Conservation (phyloP, 768 basidiomycete species). For the Strobilomyces echinocephalus region DNA sequence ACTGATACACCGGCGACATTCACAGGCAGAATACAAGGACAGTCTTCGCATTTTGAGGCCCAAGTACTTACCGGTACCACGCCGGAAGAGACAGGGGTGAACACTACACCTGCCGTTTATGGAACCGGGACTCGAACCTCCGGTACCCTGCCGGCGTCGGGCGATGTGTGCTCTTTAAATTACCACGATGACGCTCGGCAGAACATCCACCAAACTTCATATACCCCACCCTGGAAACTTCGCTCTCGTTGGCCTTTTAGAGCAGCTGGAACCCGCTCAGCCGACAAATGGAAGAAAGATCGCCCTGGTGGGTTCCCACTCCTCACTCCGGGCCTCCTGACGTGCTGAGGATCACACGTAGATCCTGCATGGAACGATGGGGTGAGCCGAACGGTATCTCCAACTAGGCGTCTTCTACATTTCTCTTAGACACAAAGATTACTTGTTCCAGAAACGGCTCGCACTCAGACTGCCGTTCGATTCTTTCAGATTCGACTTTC, state of each 20-base stretch:
- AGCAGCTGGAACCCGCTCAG: constrained; percentile 49
- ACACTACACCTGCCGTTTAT: constrained; percentile 26
- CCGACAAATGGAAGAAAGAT: constrained; percentile 56
- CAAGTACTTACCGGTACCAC: background rate
- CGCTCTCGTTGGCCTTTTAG: constrained; percentile 54
- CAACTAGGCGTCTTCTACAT: background rate
- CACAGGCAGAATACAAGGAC: too few relatives aligned
- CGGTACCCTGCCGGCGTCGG: background rate
- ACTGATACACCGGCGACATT: too few relatives aligned
- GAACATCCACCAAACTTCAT: constrained; percentile 43
- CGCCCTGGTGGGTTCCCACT: constrained; percentile 53
- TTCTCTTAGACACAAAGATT: constrained; percentile 70
- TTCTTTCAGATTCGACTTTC: constrained; percentile 85
- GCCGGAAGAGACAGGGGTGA: constrained; percentile 8
- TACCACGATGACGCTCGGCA: constrained; percentile 21
- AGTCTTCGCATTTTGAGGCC: background rate
- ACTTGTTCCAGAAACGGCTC: constrained; percentile 73
- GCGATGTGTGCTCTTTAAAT: background rate
- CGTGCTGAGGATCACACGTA: constrained; percentile 30
- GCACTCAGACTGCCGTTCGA: constrained; percentile 63
- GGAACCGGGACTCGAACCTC: constrained; percentile 7
- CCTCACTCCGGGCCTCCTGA: constrained; percentile 1
- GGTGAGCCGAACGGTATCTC: constrained; percentile 42
- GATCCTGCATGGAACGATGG: constrained; percentile 79
- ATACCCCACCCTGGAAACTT: constrained; percentile 52